Evolutionary conservation across 306 rosid species (phyloP).

Genomic region (Castanospermum australe): DNA sequence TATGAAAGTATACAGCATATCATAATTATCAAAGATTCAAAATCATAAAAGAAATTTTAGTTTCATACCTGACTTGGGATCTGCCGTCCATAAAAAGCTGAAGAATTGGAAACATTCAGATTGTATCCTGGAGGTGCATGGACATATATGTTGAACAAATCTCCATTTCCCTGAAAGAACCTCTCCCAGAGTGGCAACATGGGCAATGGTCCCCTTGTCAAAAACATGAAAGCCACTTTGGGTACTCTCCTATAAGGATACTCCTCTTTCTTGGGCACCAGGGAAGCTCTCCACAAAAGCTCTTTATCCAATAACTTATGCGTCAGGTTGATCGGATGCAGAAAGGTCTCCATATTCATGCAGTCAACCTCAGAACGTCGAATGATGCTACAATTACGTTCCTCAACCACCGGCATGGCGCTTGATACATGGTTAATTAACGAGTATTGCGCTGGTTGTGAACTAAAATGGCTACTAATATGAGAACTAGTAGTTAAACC

Average conservation of each 20-base stretch:
- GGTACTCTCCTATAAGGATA: conserved; percentile 63
- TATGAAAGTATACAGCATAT: no score
- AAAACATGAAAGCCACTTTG: conserved; percentile 87
- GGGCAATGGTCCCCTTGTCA: conserved; percentile 89
- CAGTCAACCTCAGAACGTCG: conserved; percentile 39
- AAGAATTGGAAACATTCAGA: conserved; percentile 54
- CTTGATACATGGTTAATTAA: conserved; percentile 42
- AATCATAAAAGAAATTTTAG: background rate
- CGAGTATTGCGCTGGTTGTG: conserved; percentile 44
- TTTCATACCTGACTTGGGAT: conserved; percentile 78
- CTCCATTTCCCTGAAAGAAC: conserved; percentile 64
- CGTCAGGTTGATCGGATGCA: conserved; percentile 49
- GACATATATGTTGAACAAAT: conserved; percentile 66
- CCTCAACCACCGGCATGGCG: conserved; percentile 23
- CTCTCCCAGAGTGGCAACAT: conserved; percentile 88
- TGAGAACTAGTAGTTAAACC: conserved; percentile 70
- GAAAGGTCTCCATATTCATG: conserved; percentile 30
- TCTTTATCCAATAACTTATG: conserved; percentile 62
- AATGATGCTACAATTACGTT: conserved; percentile 22
- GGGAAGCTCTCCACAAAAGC: conserved; percentile 92
- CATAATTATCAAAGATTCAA: background rate
- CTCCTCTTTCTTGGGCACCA: conserved; percentile 46
- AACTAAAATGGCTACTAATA: conserved; percentile 41
- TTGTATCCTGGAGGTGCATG: conserved; percentile 62
- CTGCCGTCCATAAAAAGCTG: conserved; percentile 62